Conservation (phyloP, 257 asterid species). For the Przewalskia tangutica region DNA sequence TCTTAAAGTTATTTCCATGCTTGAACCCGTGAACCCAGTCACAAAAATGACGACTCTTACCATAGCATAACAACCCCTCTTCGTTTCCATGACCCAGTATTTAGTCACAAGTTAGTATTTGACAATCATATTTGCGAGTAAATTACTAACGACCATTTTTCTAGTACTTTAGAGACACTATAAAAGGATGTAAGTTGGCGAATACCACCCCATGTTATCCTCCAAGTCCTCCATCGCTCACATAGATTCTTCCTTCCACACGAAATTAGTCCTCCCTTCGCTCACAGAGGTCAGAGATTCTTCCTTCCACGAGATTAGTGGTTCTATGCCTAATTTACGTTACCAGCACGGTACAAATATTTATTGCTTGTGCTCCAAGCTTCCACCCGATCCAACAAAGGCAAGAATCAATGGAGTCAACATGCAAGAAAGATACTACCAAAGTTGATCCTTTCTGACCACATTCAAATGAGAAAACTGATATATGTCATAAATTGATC, state of each 20-base stretch:
- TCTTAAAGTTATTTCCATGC: not conserved
- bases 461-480: not conserved
- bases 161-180: not conserved
- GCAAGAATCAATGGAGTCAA: not conserved
- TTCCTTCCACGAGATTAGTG: too few species aligned
- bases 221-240: too few species aligned
- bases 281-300: too few species aligned
- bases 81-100: not conserved
- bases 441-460: not conserved
- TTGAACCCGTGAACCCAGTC: not conserved
- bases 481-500: not conserved
- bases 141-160: too few species aligned
- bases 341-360: too few species aligned
- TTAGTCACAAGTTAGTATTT: not conserved
- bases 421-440: not conserved
- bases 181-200: too few species aligned
- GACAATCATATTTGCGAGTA: too few species aligned
- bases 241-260: too few species aligned
- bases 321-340: too few species aligned
- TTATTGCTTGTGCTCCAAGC: too few species aligned
- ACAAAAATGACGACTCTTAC: not conserved
- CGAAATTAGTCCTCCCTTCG: too few species aligned
- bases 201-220: too few species aligned
- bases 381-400: not conserved
- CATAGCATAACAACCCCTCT: not conserved